A percentile compares a stretch with the other conserved stretches of the same genome.
These are phyloP conservation scores for Logfia minima DNA, from an alignment of 129 eudicot species.

Conservation along the genomic window DNA sequence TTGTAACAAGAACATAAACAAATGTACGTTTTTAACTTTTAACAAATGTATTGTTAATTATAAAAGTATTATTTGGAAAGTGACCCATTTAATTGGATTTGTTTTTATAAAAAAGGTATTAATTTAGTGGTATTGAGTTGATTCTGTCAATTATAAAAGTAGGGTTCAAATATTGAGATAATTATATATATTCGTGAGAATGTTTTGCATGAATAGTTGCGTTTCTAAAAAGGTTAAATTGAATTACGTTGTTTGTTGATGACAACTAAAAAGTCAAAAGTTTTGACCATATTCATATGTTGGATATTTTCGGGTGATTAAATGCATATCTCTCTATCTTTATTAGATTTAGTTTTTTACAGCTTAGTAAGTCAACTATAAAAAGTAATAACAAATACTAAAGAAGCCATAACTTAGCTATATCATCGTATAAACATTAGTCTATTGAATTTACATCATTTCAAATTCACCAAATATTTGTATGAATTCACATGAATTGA, in stretches of 20 bases:
- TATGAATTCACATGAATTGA: background rate
- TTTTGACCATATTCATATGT: background rate
- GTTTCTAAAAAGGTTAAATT: no score
- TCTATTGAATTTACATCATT: slow-evolving; percentile 9
- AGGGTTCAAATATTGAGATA: no score
- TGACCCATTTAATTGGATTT: background rate
- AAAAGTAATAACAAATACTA: background rate
- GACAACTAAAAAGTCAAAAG: background rate
- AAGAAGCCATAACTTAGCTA: background rate
- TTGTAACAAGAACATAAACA: background rate
- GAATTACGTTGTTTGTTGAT: background rate
- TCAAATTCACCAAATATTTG: background rate
- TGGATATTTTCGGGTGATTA: background rate
- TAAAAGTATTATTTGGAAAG: no score
- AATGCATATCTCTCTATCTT: background rate
- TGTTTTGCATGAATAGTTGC: no score
- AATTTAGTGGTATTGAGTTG: no score
- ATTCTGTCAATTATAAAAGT: no score
- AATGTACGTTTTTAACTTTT: no score
- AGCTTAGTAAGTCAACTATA: background rate
- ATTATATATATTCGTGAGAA: no score
- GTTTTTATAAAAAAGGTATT: no score
- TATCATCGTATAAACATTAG: slow-evolving; percentile 17
- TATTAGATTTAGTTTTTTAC: background rate
- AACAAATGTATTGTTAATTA: no score